phyloP scores from a whole-genome alignment of 1,284 basidiomycete genomes.

The Phylloboletellus chloephorus region DNA sequence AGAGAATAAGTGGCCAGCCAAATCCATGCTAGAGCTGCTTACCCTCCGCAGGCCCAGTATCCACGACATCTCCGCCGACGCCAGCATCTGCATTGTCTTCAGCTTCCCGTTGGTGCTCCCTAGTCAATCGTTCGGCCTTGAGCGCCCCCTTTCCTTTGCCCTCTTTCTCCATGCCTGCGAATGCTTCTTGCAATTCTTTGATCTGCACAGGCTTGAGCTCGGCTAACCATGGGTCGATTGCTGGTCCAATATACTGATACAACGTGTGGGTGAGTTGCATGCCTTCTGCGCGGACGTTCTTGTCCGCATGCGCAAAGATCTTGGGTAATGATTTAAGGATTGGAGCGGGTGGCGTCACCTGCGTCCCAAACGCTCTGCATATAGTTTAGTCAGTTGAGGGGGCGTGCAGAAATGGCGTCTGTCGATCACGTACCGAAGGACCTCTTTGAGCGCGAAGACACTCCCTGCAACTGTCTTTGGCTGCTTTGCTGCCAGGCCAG shows the following conservation, averaged over 20 bases:
- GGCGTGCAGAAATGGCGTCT: constrained; percentile 1
- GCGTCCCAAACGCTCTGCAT: constrained; percentile 75
- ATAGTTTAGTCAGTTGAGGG: constrained; percentile 1
- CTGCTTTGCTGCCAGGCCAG: constrained; percentile 86
- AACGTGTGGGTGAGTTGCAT: constrained; percentile 70
- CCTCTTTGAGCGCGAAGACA: constrained; percentile 77
- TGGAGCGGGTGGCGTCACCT: constrained; percentile 70
- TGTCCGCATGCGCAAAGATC: constrained; percentile 94
- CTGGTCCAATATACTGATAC: constrained; percentile 87
- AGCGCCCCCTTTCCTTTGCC: constrained; percentile 79
- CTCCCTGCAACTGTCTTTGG: constrained; percentile 90
- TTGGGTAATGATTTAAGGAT: constrained; percentile 86
- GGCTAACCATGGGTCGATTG: constrained; percentile 81
- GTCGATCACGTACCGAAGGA: constrained; percentile 41
- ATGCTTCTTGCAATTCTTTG: constrained; percentile 91
- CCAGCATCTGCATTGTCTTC: constrained; percentile 48
- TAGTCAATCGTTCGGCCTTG: constrained; percentile 77
- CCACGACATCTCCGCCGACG: constrained; percentile 35
- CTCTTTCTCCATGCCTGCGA: constrained; percentile 78
- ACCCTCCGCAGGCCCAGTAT: constrained; percentile 29
- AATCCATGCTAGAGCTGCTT: constrained; percentile 19
- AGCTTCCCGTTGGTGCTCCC: constrained; percentile 71
- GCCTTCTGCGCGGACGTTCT: constrained; percentile 93
- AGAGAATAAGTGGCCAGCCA: constrained; percentile 8
- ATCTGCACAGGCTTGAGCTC: constrained; percentile 98